Evolutionary conservation across 495 filamentous ascomycete genomes (phyloP), one percentile per base, ranked within the genome.

Genomic region (Neurospora terricola): DNA sequence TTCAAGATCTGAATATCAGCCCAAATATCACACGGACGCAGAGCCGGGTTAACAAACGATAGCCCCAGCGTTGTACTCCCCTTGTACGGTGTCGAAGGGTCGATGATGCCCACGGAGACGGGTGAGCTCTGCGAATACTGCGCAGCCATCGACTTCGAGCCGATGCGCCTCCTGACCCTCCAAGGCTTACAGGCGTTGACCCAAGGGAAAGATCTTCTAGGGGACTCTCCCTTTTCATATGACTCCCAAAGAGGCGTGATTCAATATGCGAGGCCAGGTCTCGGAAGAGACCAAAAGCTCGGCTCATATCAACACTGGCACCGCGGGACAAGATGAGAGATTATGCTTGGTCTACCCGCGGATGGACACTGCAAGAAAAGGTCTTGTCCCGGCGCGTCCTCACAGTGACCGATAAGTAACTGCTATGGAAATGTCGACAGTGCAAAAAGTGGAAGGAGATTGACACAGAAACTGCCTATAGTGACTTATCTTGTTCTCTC

Each of bases 361-460:
- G 80, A 10, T 86, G 83, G 84, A 85, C 83, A 7, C 83, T 76
- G 72, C 84, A 86, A 72, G 84, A 86, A 73, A 80, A 70, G 4
- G 37, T 83, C 3, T 72, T 85, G 14, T 81, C 82, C 3, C 73
- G 69, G 11, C 78, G 82, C 1, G 74, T 80, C 0, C 59, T 86
- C 9, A 78, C 80, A 27, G 80, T 86, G 69, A 80, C 77, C 0
- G 76, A 80, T 6, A 40, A 79, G 4, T 80, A 82, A 70, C 66
- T 78, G 36, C 82, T 80, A 39, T 86, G 78, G 73, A 80, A 83
- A 38, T 85, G 42, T 8, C 42, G 18, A n/a, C 42, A 45, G 42
- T 9, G 42, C 42, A 45, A 45, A n/a, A 45, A 9, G 42, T 45
- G 18, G 42, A 18, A 45, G 18, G 42, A 45, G 18, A 45, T 45